Evolutionary conservation across 805 yeast genomes (phyloP).

Genomic region (Pachysolen tannophilus): DNA sequence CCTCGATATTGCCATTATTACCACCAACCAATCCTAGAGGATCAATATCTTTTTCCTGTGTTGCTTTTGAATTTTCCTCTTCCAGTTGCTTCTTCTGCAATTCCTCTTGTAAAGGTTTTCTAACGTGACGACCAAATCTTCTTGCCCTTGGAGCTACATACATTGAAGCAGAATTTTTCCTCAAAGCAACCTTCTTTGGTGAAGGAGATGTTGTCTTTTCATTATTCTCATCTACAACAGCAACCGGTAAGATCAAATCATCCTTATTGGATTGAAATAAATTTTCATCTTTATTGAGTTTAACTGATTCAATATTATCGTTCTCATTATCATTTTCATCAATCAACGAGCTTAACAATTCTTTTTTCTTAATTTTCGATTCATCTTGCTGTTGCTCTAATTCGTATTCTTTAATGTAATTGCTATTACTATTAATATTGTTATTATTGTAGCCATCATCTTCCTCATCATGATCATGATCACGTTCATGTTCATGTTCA

Average conservation of each 20-base stretch:
- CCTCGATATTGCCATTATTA: conserved; percentile 7
- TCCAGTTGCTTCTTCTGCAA: conserved; percentile 13
- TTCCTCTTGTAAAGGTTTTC: conserved; percentile 1
- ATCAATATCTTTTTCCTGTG: conserved; percentile 20
- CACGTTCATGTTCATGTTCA: background rate
- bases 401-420: background rate
- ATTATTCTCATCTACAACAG: conserved; percentile 13
- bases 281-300: conserved; percentile 23
- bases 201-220: conserved; percentile 17
- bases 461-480: conserved; percentile 20
- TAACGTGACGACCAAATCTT: conserved; percentile 14
- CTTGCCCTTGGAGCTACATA: conserved; percentile 41
- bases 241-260: conserved; percentile 15
- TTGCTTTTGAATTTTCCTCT: background rate
- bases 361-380: conserved; percentile 14
- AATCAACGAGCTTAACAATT: conserved; percentile 35
- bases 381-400: conserved; percentile 24
- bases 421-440: background rate
- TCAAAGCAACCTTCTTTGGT: conserved; percentile 32
- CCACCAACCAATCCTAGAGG: conserved; percentile 12
- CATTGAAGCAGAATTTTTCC: conserved; percentile 31
- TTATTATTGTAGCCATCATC: conserved; percentile 21
- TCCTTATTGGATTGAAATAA: conserved; percentile 25
- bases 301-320: conserved; percentile 10
- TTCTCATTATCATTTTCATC: conserved; percentile 20